Evolutionary conservation across 2,329 filamentous ascomycete species (phyloP).

Genomic region (Claviceps pusilla): DNA sequence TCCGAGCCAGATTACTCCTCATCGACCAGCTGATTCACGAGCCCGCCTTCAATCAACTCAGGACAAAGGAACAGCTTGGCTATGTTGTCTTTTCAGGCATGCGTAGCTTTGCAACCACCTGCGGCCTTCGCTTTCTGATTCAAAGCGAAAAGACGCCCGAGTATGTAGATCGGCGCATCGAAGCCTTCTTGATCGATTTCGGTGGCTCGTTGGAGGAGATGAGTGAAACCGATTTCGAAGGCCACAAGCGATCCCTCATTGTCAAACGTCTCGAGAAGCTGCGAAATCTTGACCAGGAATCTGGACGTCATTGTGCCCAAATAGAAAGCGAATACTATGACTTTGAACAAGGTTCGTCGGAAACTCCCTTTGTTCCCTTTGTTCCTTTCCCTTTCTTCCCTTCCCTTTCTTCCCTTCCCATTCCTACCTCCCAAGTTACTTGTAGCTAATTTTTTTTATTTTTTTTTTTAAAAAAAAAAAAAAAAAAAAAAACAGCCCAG

Average conservation of each 20-base stretch:
- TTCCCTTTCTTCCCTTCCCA: not conserved
- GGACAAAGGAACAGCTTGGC: constrained; percentile 93
- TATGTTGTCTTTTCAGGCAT: constrained; percentile 87
- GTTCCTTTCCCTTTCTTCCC: not conserved
- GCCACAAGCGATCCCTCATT: constrained; percentile 77
- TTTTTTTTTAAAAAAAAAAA: no score
- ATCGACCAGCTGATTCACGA: constrained; percentile 86
- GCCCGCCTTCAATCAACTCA: constrained; percentile 82
- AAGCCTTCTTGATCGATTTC: constrained; percentile 62
- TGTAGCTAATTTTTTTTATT: not conserved
- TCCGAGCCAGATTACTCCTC: constrained; percentile 64
- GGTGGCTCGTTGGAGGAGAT: constrained; percentile 54
- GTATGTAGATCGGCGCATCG: constrained; percentile 77
- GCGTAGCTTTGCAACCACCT: constrained; percentile 56
- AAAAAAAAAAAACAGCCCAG: constrained; percentile 36
- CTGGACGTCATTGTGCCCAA: constrained; percentile 66
- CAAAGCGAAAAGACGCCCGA: constrained; percentile 78
- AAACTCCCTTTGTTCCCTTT: not conserved
- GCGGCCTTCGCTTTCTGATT: constrained; percentile 77
- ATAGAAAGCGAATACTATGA: constrained; percentile 78
- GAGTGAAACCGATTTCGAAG: constrained; percentile 72
- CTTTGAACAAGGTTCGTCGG: constrained; percentile 61
- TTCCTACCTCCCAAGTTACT: no score
- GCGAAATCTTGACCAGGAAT: constrained; percentile 83
- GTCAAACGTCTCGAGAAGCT: constrained; percentile 78